Evolutionary conservation across 176 grass and related monocot species (phyloP).

Genomic region (Dactylis glomerata): DNA sequence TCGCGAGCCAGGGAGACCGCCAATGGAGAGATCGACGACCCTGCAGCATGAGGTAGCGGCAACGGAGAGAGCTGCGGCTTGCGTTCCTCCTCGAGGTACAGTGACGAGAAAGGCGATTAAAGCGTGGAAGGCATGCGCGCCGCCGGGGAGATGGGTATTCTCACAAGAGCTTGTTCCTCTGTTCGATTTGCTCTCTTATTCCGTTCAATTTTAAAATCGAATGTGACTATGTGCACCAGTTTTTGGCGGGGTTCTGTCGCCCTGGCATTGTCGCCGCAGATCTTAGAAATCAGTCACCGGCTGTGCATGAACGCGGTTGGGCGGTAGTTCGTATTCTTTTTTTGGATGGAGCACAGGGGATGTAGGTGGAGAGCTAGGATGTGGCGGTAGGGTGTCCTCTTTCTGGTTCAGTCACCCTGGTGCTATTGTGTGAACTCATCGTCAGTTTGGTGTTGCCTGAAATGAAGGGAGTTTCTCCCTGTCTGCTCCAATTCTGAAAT

Average conservation of each 20-base stretch:
- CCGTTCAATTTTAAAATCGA: background rate
- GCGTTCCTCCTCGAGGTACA: background rate
- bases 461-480: no score
- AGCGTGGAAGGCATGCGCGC: no score
- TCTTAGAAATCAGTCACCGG: no score
- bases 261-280: no score
- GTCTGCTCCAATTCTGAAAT: background rate
- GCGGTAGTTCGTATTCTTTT: no score
- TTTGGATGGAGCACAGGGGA: no score
- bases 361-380: no score
- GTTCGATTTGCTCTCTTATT: background rate
- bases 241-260: no score
- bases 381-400: no score
- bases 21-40: background rate
- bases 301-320: no score
- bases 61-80: background rate
- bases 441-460: background rate
- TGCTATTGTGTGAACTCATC: no score
- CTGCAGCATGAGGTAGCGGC: background rate
- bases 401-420: no score
- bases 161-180: background rate
- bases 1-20: background rate
- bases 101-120: background rate
- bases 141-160: background rate
- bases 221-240: background rate